phyloP scores from a whole-genome alignment of 2,329 filamentous ascomycete species.

The Sarocladium oryzae region DNA sequence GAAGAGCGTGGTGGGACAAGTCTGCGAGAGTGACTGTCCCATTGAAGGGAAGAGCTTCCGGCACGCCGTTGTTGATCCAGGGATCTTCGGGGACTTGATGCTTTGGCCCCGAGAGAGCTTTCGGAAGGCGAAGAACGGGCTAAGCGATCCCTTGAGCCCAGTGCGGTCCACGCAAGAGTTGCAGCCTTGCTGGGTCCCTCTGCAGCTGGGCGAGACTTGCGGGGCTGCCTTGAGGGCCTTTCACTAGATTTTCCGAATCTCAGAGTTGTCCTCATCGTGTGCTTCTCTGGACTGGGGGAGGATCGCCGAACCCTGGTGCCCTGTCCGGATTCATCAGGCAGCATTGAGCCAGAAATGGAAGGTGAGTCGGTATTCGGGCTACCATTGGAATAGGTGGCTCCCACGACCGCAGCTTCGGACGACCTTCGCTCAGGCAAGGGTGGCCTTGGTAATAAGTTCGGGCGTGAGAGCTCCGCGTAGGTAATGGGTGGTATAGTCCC shows the following conservation, averaged over 20 bases:
- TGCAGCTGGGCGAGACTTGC: conserved; percentile 34
- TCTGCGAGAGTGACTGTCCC: conserved; percentile 50
- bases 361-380: neutral
- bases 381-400: conserved; percentile 20
- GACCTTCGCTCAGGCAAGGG: conserved; percentile 47
- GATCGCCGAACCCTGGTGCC: conserved; percentile 37
- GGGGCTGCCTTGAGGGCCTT: conserved; percentile 31
- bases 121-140: neutral
- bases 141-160: conserved; percentile 32
- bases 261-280: conserved; percentile 56
- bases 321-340: conserved; percentile 16
- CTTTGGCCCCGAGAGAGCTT: conserved; percentile 12
- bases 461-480: conserved; percentile 76
- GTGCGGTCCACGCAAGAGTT: conserved; percentile 52
- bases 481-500: conserved; percentile 75
- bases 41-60: conserved; percentile 32
- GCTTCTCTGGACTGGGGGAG: conserved; percentile 55
- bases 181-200: conserved; percentile 59
- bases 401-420: conserved; percentile 39
- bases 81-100: conserved; percentile 17
- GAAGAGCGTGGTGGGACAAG: conserved; percentile 35
- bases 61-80: conserved; percentile 27
- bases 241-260: conserved; percentile 42
- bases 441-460: conserved; percentile 51
- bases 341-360: neutral